Conservation (phyloP, 2,329 filamentous ascomycete species). For the Penicillium olsonii region DNA sequence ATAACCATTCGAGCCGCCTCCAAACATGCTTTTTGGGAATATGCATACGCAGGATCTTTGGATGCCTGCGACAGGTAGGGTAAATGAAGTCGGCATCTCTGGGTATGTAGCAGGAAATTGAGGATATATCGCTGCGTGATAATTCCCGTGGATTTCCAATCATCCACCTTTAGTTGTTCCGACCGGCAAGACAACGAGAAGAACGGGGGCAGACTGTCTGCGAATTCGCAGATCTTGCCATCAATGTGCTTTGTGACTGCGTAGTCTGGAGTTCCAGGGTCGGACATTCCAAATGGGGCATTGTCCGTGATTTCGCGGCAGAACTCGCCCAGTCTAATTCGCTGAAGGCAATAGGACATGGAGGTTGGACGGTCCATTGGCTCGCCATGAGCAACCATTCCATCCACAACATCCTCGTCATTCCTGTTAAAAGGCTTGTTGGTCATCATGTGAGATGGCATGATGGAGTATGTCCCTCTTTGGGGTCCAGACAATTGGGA, state of each 20-base stretch:
- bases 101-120: slow-evolving; percentile 37
- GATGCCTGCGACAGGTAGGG: slow-evolving; percentile 36
- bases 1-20: slow-evolving; percentile 36
- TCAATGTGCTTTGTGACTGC: slow-evolving; percentile 38
- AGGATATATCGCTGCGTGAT: slow-evolving; percentile 38
- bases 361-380: slow-evolving; percentile 33
- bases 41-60: slow-evolving; percentile 31
- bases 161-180: slow-evolving; percentile 8
- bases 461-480: slow-evolving; percentile 40
- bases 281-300: slow-evolving; percentile 25
- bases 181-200: slow-evolving; percentile 27
- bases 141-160: slow-evolving; percentile 17
- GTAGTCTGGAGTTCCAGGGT: slow-evolving; percentile 23
- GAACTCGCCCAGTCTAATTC: slow-evolving; percentile 37
- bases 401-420: slow-evolving; percentile 38
- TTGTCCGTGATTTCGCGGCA: slow-evolving; percentile 41
- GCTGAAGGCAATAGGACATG: slow-evolving; percentile 43
- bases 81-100: slow-evolving; percentile 41
- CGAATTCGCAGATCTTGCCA: slow-evolving; percentile 31
- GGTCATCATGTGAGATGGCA: slow-evolving; percentile 41
- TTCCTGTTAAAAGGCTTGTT: slow-evolving; percentile 39
- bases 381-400: slow-evolving; percentile 20
- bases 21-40: slow-evolving; percentile 39
- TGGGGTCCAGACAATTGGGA: slow-evolving; percentile 37
- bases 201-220: slow-evolving; percentile 35